A percentile compares a stretch with the other conserved stretches of the same genome.
Conservation (phyloP, 441 rosid genomes). For the Gossypium schwendimanii region DNA sequence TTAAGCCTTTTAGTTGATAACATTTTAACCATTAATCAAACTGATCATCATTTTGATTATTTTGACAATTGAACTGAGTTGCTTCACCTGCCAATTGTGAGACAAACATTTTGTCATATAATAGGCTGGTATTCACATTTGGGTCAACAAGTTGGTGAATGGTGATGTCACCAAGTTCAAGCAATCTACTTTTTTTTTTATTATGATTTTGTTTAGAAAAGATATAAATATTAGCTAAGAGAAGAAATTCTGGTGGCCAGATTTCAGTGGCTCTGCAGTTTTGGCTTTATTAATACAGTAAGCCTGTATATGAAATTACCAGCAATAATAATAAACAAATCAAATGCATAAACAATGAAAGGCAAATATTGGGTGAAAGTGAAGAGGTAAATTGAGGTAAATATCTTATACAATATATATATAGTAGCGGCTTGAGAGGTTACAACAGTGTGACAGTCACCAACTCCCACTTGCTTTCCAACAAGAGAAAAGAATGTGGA, state of each 20-base stretch:
- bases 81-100: background rate
- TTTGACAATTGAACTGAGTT: background rate
- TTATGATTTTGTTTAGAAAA: conserved; percentile 6
- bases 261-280: background rate
- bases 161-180: background rate
- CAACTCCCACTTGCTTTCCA: conserved; percentile 66
- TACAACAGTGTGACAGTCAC: conserved; percentile 43
- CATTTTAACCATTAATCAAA: background rate
- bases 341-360: background rate
- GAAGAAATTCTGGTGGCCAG: background rate
- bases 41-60: background rate
- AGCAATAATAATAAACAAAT: background rate
- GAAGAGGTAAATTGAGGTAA: background rate
- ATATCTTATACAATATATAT: background rate
- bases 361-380: background rate
- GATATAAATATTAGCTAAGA: background rate
- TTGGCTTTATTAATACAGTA: background rate
- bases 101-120: background rate
- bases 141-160: conserved; percentile 2
- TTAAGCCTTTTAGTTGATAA: background rate
- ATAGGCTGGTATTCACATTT: background rate
- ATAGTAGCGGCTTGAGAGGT: conserved; percentile 8
- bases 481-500: conserved; percentile 37
- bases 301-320: background rate
- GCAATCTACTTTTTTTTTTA: background rate